Percentiles rank a stretch among this genome's conserved stretches.
Conservation (phyloP, 2,329 filamentous ascomycete species). For the Sporothrix variecibatus region DNA sequence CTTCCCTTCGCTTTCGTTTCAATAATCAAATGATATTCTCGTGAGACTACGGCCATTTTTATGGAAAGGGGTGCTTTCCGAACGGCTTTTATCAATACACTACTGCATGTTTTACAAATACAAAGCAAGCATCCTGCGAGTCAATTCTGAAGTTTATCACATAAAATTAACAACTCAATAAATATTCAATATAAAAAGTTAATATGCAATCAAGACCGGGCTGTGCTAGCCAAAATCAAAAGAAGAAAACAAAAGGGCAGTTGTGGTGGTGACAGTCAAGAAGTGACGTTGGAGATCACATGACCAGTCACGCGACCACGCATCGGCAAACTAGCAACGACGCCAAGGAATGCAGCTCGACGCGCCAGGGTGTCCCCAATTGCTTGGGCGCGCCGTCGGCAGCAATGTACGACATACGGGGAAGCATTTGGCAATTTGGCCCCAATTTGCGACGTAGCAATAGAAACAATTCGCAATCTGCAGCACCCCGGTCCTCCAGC, state of each 20-base stretch:
- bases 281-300: neutral
- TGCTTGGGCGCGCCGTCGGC: neutral
- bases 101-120: no score
- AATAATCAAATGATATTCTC: no score
- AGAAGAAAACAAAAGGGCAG: neutral
- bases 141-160: no score
- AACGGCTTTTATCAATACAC: no score
- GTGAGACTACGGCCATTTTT: no score
- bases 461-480: neutral
- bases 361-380: conserved; percentile 24
- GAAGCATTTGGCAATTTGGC: conserved; percentile 7
- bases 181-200: no score
- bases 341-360: conserved; percentile 16
- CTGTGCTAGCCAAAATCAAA: neutral
- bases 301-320: conserved; percentile 5
- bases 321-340: neutral
- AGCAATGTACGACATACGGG: neutral
- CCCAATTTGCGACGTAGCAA: conserved; percentile 14
- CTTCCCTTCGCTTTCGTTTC: no score
- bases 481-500: neutral
- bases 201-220: no score
- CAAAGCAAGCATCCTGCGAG: no score
- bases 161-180: no score
- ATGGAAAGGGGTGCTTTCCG: no score
- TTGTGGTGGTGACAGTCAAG: neutral